phyloP scores from a whole-genome alignment of 78 protist species.

The Mantamonas sphyraenae region DNA sequence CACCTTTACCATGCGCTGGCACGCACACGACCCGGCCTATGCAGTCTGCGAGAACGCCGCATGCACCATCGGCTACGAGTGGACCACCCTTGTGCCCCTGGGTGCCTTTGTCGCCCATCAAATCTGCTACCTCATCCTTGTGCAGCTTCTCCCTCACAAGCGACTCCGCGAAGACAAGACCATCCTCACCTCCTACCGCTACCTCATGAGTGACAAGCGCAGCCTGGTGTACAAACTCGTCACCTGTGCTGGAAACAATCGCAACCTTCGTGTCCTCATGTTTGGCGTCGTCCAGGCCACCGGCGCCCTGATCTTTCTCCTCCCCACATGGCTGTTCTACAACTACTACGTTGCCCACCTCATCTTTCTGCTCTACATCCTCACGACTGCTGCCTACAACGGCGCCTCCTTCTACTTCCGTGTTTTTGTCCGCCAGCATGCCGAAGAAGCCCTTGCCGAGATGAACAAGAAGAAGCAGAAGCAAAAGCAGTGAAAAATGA shows the following conservation, averaged over 20 bases:
- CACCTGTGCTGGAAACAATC: too few species aligned
- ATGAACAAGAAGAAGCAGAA: too few species aligned
- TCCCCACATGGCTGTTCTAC: neutral
- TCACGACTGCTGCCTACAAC: neutral
- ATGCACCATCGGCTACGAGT: too few species aligned
- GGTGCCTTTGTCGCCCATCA: constrained; percentile 1
- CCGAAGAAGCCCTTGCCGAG: too few species aligned
- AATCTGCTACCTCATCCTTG: neutral
- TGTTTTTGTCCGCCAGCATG: too few species aligned
- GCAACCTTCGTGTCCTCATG: too few species aligned
- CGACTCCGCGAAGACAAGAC: neutral
- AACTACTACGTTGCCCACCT: neutral
- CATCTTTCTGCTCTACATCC: neutral
- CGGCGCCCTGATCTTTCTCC: neutral
- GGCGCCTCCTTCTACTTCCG: constrained; percentile 6
- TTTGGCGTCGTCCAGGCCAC: too few species aligned
- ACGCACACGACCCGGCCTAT: neutral
- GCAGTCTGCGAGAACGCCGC: too few species aligned
- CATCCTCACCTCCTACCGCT: neutral
- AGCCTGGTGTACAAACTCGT: too few species aligned
- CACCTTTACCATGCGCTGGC: constrained; percentile 2
- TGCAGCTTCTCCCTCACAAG: neutral
- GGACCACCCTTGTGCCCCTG: neutral
- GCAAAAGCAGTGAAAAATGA: too few species aligned
- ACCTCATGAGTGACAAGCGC: too few species aligned